Conservation (phyloP, 2,329 filamentous ascomycete genomes). For the Cordyceps javanica region DNA sequence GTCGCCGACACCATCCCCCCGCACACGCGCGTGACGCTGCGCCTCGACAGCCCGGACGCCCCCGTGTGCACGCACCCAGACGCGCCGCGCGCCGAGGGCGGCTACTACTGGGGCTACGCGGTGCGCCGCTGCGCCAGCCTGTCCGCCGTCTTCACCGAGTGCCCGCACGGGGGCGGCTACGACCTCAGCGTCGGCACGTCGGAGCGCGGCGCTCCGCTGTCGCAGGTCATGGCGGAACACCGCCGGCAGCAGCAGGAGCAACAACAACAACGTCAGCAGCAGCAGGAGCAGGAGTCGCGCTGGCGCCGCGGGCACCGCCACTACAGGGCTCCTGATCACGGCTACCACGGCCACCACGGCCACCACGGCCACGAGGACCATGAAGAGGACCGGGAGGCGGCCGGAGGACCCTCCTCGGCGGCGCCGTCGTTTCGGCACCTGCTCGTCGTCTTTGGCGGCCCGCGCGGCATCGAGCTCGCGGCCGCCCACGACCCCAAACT, state of each 20-base stretch:
- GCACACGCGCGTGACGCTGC: slow-evolving; percentile 68
- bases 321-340: too few species aligned
- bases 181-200: slow-evolving; percentile 79
- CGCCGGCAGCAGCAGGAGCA: slow-evolving; percentile 23
- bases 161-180: slow-evolving; percentile 69
- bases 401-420: slow-evolving; percentile 13
- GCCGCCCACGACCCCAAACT: slow-evolving; percentile 55
- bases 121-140: slow-evolving; percentile 62
- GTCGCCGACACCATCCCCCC: slow-evolving; percentile 58
- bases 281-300: neutral
- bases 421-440: slow-evolving; percentile 56
- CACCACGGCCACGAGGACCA: neutral
- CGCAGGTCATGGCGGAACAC: slow-evolving; percentile 37
- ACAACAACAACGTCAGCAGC: neutral
- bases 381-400: neutral
- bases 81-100: slow-evolving; percentile 64
- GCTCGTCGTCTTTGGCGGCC: slow-evolving; percentile 73
- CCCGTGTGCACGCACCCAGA: slow-evolving; percentile 60
- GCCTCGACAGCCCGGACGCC: slow-evolving; percentile 47
- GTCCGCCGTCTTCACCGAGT: slow-evolving; percentile 71
- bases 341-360: neutral
- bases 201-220: slow-evolving; percentile 58
- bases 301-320: too few species aligned
- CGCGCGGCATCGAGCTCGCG: slow-evolving; percentile 71
- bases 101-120: slow-evolving; percentile 83